A percentile compares a stretch with the other conserved stretches of the same genome.
phyloP scores from a whole-genome alignment of 2,329 filamentous ascomycete species.

The Epichloe sp. region DNA sequence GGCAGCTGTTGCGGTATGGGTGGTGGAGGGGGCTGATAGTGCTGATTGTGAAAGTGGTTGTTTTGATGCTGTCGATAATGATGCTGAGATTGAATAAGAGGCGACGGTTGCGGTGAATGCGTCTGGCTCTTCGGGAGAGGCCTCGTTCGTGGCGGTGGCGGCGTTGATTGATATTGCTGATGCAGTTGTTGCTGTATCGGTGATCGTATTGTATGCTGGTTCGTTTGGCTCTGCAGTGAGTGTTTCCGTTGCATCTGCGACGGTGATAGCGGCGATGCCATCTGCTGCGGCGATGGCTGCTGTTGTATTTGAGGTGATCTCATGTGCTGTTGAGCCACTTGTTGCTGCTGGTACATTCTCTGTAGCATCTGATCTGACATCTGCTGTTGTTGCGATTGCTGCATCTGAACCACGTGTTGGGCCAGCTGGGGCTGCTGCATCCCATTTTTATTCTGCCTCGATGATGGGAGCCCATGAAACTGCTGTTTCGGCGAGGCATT shows the following conservation, averaged over 20 bases:
- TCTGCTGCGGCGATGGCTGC: conserved; percentile 8
- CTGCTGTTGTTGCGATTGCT: conserved; percentile 7
- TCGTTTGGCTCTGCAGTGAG: conserved; percentile 6
- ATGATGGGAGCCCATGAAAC: conserved; percentile 1
- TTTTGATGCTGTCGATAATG: conserved; percentile 1
- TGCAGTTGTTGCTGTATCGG: conserved; percentile 15
- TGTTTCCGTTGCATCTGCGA: conserved; percentile 8
- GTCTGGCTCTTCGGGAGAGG: conserved; percentile 10
- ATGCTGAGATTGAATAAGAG: conserved; percentile 5
- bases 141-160: conserved; percentile 1
- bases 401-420: conserved; percentile 4
- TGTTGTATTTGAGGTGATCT: conserved; percentile 10
- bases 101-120: conserved; percentile 14
- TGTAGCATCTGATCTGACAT: conserved; percentile 5
- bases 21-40: conserved; percentile 5
- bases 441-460: conserved; percentile 2
- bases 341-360: conserved; percentile 7
- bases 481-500: conserved; percentile 4
- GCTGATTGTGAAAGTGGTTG: neutral
- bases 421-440: conserved; percentile 5
- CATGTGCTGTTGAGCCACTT: conserved; percentile 8
- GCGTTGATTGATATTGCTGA: conserved; percentile 12
- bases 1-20: conserved; percentile 1
- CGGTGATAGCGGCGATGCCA: conserved; percentile 4
- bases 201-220: conserved; percentile 6